phyloP scores from a whole-genome alignment of 352 stramenopile genomes.

The Globisporangium barbulae region DNA sequence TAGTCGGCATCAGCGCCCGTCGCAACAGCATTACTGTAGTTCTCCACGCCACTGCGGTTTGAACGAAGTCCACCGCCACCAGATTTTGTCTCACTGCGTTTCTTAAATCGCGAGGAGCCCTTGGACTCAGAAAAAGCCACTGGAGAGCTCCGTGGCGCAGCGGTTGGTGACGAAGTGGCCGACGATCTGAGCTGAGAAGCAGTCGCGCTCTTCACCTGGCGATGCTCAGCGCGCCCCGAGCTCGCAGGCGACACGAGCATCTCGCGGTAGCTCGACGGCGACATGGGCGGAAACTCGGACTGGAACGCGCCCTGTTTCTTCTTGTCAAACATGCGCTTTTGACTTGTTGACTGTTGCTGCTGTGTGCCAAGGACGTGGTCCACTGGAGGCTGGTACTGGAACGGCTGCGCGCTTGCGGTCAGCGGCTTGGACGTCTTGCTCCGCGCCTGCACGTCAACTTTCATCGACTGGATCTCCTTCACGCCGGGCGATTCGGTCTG shows the following conservation, averaged over 20 bases:
- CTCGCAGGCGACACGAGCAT: slow-evolving; percentile 8
- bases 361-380: slow-evolving; percentile 7
- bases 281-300: slow-evolving; percentile 7
- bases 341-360: slow-evolving; percentile 8
- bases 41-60: background rate
- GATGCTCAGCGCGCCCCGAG: background rate
- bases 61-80: background rate
- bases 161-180: background rate
- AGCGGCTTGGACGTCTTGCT: slow-evolving; percentile 19
- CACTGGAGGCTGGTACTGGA: slow-evolving; percentile 9
- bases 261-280: slow-evolving; percentile 9
- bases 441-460: slow-evolving; percentile 31
- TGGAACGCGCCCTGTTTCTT: slow-evolving; percentile 5
- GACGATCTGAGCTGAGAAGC: background rate
- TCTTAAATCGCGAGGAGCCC: slow-evolving; percentile 6
- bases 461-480: slow-evolving; percentile 16
- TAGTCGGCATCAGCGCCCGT: slow-evolving; percentile 9
- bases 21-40: background rate
- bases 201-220: background rate
- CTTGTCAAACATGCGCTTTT: slow-evolving; percentile 20
- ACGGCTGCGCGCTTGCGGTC: background rate
- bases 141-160: slow-evolving; percentile 6
- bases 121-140: background rate
- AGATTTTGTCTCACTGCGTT: background rate
- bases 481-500: background rate